phyloP scores from a whole-genome alignment of 441 rosid species.

The Breynia disticha region DNA sequence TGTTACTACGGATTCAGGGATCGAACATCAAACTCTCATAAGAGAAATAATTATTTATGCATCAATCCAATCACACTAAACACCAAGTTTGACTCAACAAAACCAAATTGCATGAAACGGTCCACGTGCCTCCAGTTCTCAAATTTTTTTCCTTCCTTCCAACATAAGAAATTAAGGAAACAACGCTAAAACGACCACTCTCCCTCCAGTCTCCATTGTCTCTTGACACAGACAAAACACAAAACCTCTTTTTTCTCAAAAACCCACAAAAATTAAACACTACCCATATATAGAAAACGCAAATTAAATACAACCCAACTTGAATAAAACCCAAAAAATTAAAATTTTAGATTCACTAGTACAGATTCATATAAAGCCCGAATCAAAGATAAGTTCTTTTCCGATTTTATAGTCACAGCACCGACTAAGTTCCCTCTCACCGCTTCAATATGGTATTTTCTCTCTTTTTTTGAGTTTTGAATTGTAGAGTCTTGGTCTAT shows the following conservation, averaged over 20 bases:
- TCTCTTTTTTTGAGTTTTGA: neutral
- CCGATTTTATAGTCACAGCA: neutral
- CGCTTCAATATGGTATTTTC: conserved; percentile 23
- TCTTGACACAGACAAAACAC: too few species aligned
- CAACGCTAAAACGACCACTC: too few species aligned
- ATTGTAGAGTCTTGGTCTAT: neutral
- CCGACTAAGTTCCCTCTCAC: conserved; percentile 14
- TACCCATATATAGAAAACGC: too few species aligned
- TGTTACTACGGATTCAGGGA: too few species aligned
- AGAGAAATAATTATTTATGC: neutral
- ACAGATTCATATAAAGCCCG: conserved; percentile 11
- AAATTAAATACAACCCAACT: too few species aligned
- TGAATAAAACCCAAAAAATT: too few species aligned
- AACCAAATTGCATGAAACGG: conserved; percentile 19
- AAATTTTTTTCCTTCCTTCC: conserved; percentile 10
- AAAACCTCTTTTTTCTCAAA: too few species aligned
- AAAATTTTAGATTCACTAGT: too few species aligned
- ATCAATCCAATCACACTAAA: neutral
- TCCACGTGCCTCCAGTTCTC: conserved; percentile 34
- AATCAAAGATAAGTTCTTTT: conserved; percentile 12
- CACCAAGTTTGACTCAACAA: conserved; percentile 2
- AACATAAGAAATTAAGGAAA: conserved; percentile 11
- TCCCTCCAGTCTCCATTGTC: too few species aligned
- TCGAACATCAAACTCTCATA: neutral
- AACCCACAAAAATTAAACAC: too few species aligned